phyloP scores from a whole-genome alignment of 371 early-diverging fungal genomes.

The Mortierella sp. region DNA sequence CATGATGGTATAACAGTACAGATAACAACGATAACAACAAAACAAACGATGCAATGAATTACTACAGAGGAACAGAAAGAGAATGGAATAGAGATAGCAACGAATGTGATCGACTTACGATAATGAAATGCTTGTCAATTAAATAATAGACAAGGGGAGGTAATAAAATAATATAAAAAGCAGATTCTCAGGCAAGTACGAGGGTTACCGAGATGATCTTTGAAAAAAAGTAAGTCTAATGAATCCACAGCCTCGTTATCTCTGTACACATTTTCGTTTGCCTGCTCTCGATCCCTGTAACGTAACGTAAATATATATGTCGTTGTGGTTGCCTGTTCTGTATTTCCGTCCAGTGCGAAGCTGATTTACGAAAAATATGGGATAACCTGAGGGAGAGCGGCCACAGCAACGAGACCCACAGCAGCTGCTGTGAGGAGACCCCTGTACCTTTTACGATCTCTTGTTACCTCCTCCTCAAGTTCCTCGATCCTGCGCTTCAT shows the following conservation, averaged over 20 bases:
- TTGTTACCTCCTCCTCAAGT: constrained; percentile 29
- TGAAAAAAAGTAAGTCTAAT: not conserved
- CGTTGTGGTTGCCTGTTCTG: not conserved
- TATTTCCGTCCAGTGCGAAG: not conserved
- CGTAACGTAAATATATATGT: not conserved
- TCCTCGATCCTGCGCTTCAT: constrained; percentile 34
- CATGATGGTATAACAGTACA: too few relatives aligned
- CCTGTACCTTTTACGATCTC: constrained; percentile 27
- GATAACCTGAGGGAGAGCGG: constrained; percentile 30
- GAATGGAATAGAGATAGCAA: not conserved
- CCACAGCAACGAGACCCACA: constrained; percentile 32
- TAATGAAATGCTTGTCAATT: not conserved
- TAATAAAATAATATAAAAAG: constrained; percentile 1
- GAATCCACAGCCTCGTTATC: not conserved
- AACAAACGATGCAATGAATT: too few relatives aligned
- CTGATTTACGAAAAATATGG: constrained; percentile 32
- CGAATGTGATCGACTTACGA: not conserved
- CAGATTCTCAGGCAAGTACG: not conserved
- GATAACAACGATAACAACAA: too few relatives aligned
- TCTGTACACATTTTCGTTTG: not conserved
- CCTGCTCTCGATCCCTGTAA: not conserved
- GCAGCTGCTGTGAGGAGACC: constrained; percentile 32
- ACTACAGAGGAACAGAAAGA: not conserved
- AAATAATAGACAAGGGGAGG: not conserved
- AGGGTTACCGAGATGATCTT: too few relatives aligned